Base-by-base conservation (phyloP, 2,329 filamentous ascomycete genomes). In the Calonectria montana region DNA sequence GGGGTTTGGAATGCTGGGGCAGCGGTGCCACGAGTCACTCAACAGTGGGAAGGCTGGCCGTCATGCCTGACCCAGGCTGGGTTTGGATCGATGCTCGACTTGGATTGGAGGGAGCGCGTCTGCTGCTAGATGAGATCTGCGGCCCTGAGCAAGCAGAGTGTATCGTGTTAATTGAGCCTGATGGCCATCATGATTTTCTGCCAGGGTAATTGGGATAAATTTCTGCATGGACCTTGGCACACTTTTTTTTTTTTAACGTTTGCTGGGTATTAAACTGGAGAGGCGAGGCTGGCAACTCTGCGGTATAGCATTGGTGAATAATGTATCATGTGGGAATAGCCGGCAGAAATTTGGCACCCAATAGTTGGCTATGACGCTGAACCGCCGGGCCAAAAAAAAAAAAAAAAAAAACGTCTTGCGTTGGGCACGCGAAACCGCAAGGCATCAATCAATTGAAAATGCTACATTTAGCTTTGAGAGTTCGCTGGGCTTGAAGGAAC, bases 21-120 rank as follows among this genome's bases (percentile, higher is more conserved):
- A 2, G 39, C 37, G 59, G 61, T 69, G 67, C 59, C 48, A 59
- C 67, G 67, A 69, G 39, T 47, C 61, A 35, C n/a, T n/a, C n/a
- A 69, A 48, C 18, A 15, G 61, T 31, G 43, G 53, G 29, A 37
- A 21, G 35, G 29, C 27, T 64, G 27, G 10, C 35, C 10, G 10
- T 43, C 61, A 47, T 63, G 61, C 29, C 29, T 45, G 13, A n/a
- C 27, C 27, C 10, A 12, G 29, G 25, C n/a, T 48, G 47, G 47
- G 9, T 41, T 35, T 43, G 39, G 12, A 16, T 43, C 16, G 39
- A 4, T 35, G 31, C 8, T 43, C 18, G 39, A 9, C 9, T n/a
- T 48, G 53, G 53, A 57, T 35, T 57, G 29, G 53, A 57, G 31
- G n/a, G 53, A 35, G 50, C 16, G 21, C 10, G 48, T 12, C 35